phyloP scores from a whole-genome alignment of 2,329 filamentous ascomycete genomes.

The Trichophaea hybrida region DNA sequence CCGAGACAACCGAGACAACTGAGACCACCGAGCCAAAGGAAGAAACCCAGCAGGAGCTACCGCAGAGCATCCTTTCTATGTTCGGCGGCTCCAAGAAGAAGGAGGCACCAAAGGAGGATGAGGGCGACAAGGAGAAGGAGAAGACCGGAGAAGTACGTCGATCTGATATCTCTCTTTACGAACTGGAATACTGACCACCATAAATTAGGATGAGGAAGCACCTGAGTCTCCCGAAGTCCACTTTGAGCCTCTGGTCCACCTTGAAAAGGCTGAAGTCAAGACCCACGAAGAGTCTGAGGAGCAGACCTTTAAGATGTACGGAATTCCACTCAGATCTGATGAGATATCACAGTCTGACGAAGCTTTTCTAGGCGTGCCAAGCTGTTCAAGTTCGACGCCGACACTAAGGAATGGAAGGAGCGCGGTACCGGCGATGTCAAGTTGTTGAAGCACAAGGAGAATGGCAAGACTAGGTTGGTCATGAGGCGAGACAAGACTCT shows the following conservation, averaged over 20 bases:
- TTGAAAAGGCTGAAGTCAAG: constrained; percentile 93
- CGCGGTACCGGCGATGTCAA: constrained; percentile 92
- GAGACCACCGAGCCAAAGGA: constrained; percentile 22
- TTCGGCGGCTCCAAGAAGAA: constrained; percentile 97
- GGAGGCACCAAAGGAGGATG: constrained; percentile 68
- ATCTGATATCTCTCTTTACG: constrained; percentile 9
- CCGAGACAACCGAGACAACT: constrained; percentile 21
- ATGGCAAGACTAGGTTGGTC: constrained; percentile 89
- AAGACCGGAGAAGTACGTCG: constrained; percentile 37
- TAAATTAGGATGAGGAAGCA: constrained; percentile 45
- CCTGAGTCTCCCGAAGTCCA: constrained; percentile 86
- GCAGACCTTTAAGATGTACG: constrained; percentile 86
- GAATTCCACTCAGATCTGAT: neutral
- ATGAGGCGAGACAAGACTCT: constrained; percentile 99
- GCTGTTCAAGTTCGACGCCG: constrained; percentile 94
- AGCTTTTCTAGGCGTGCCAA: constrained; percentile 54
- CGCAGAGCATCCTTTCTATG: constrained; percentile 48
- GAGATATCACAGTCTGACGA: neutral
- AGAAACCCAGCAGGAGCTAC: constrained; percentile 14
- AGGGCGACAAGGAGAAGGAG: constrained; percentile 38
- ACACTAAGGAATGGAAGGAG: constrained; percentile 96
- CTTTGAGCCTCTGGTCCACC: constrained; percentile 89
- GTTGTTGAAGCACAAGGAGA: constrained; percentile 97
- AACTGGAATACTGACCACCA: constrained; percentile 28
- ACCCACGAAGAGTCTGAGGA: constrained; percentile 98